Evolutionary conservation across 371 early-diverging fungal species (phyloP), one percentile per base, ranked within the genome.

Genomic region (Rhizomucor miehei): DNA sequence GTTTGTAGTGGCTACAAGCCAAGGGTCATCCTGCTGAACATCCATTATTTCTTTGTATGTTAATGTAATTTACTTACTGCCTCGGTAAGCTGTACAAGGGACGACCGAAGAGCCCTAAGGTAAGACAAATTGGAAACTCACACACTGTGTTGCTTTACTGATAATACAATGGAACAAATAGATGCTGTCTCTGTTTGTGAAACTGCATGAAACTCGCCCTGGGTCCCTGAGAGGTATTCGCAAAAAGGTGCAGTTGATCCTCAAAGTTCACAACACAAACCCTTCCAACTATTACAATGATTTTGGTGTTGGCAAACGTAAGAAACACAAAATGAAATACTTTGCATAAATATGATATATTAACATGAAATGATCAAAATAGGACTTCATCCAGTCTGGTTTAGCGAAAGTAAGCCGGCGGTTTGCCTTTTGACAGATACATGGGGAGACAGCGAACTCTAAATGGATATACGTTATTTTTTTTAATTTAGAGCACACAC

Each of bases 171-270:
- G 19, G 48, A 41, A 1, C 8, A 23, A 23, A 20, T 62, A 75
- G 78, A 77, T 67, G 54, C 59, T 79, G 19, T 77, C 79, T 3
- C 49, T 81, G 17, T 79, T 75, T 40, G 67, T 81, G 6, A 71
- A 77, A 3, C 69, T 79, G 6, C 71, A 80, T 56, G 80, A 77
- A 40, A 77, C 80, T n/a, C 56, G 72, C 0, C 64, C 71, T 8
- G 78, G 72, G 20, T 70, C 68, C 6, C 60, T 81, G 12, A 44
- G 54, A 43, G 71, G 68, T 34, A 57, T 71, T 34, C 49, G 71
- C 41, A 81, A 77, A 48, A 78, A 78, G 40, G 74, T 81, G 0
- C 66, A 69, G 21, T 54, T 79, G 14, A 65, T 76, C 14, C 67
- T 81, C 29, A 77, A 76, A 23, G 61, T 81, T 17, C 73, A 81